Base-by-base conservation (phyloP, 2,329 filamentous ascomycete genomes). In the Exophiala viscosa region DNA sequence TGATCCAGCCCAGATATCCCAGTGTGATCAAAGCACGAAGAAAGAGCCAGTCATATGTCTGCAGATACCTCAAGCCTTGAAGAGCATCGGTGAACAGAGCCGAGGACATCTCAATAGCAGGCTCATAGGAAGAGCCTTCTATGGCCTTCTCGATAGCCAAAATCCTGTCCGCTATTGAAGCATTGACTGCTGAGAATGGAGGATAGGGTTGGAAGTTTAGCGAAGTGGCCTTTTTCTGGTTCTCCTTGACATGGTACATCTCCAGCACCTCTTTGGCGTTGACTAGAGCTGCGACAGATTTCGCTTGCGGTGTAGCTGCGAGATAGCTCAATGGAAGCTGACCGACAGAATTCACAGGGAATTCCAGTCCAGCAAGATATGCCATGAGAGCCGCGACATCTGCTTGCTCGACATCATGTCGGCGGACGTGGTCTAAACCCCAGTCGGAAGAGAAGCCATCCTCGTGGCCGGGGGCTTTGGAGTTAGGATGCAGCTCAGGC, bases 1-100 rank as follows among this genome's bases (percentile, higher is more conserved):
- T 86, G 66, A 97, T 95, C 92, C 92, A 99, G 15, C 93, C 93
- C 6, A 97, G 73, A 65, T 97, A 99, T 14, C 93, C 93, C 10
- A 87, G 67, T 1, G 93, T 96, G 54, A 99, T 87, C 45, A 99
- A 77, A 1, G 89, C 87, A 55, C 93, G 81, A 33, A 99, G 74
- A 71, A 99, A 99, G 2, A 99, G 78, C 93, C 93, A 99, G 73
- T 99, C 93, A 65, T 99, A 99, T 0, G 91, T 99, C 70, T 99
- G 93, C 20, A 99, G 79, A 68, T 99, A 99, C 45, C 93, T 83
- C 55, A 99, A 75, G 6, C 93, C 93, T 56, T 90, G 81, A 1
- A 99, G 78, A 1, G 84, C 86, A 45, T 88, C 73, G 54, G 86
- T 80, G 55, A 97, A 87, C 11, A 99, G 76, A 23, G 84, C 81